Conservation (phyloP, 352 stramenopile species). For the Pythium chondricola region DNA sequence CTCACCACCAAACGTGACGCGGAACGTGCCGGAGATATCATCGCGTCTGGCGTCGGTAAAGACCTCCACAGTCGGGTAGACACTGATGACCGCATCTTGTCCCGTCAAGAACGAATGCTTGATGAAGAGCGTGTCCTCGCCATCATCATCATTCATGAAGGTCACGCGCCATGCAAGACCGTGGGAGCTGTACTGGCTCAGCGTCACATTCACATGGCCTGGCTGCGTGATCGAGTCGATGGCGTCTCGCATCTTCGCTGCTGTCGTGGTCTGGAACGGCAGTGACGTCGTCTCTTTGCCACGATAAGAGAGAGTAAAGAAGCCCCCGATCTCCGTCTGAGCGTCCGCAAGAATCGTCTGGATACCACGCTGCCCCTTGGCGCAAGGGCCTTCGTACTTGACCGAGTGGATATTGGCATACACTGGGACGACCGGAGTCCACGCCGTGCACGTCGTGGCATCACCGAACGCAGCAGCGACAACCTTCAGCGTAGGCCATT, state of each 20-base stretch:
- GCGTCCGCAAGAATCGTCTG: conserved; percentile 74
- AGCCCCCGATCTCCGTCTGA: conserved; percentile 79
- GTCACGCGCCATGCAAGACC: conserved; percentile 90
- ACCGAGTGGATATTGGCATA: conserved; percentile 57
- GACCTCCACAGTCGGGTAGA: conserved; percentile 62
- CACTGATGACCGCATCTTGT: conserved; percentile 54
- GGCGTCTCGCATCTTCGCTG: conserved; percentile 72
- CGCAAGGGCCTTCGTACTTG: conserved; percentile 63
- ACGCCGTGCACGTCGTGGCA: conserved; percentile 23
- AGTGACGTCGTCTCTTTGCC: conserved; percentile 69
- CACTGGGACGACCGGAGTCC: conserved; percentile 30
- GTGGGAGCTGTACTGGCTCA: conserved; percentile 50
- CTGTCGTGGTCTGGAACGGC: conserved; percentile 65
- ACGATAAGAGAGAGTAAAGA: conserved; percentile 88
- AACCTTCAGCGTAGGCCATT: conserved; percentile 68
- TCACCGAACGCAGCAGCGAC: conserved; percentile 32
- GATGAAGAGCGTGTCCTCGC: conserved; percentile 65
- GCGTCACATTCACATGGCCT: conserved; percentile 82
- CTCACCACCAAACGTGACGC: conserved; percentile 43
- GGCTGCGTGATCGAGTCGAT: conserved; percentile 81
- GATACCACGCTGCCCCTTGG: conserved; percentile 31
- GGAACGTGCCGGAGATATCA: conserved; percentile 60
- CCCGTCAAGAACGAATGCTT: conserved; percentile 72
- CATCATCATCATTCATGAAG: conserved; percentile 64
- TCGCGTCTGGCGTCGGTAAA: conserved; percentile 45